Percentiles rank a stretch among this genome's conserved stretches.
phyloP scores from a whole-genome alignment of 305 asterid species.

The Euphrasia arctica region DNA sequence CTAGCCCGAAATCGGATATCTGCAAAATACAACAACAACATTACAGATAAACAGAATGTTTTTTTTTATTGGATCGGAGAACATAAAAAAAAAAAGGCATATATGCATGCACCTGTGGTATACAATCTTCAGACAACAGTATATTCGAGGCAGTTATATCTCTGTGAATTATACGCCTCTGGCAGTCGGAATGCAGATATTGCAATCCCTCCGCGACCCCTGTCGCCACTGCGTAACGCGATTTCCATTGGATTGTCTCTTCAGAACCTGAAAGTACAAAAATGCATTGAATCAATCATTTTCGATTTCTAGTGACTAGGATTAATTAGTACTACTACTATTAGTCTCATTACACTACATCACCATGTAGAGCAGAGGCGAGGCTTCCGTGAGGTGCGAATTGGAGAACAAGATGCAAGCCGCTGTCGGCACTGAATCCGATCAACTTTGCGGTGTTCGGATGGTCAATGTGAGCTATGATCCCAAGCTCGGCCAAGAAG shows the following conservation, averaged over 20 bases:
- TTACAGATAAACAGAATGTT: slow-evolving; percentile 3
- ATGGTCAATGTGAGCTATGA: slow-evolving; percentile 91
- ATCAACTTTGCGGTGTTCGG: slow-evolving; percentile 76
- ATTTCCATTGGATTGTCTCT: slow-evolving; percentile 57
- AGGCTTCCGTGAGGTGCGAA: slow-evolving; percentile 84
- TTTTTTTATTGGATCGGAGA: background rate
- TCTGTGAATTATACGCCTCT: slow-evolving; percentile 85
- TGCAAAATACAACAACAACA: slow-evolving; percentile 35
- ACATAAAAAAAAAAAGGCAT: slow-evolving; percentile 23
- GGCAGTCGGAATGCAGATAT: slow-evolving; percentile 82
- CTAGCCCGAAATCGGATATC: slow-evolving; percentile 98
- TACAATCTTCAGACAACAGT: slow-evolving; percentile 67
- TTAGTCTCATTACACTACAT: slow-evolving; percentile 7
- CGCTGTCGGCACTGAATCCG: slow-evolving; percentile 81
- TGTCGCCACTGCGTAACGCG: slow-evolving; percentile 61
- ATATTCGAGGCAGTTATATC: slow-evolving; percentile 98
- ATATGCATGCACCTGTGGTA: slow-evolving; percentile 66
- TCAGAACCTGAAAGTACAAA: slow-evolving; percentile 47
- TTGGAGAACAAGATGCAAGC: slow-evolving; percentile 85
- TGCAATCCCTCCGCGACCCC: slow-evolving; percentile 91
- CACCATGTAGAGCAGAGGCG: slow-evolving; percentile 67
- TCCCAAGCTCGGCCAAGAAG: slow-evolving; percentile 91
- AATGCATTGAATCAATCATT: background rate
- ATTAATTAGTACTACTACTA: background rate
- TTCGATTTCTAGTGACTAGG: background rate